Evolutionary conservation across 495 filamentous ascomycete genomes (phyloP), one percentile per base, ranked within the genome.

Genomic region (Podospora sp.): DNA sequence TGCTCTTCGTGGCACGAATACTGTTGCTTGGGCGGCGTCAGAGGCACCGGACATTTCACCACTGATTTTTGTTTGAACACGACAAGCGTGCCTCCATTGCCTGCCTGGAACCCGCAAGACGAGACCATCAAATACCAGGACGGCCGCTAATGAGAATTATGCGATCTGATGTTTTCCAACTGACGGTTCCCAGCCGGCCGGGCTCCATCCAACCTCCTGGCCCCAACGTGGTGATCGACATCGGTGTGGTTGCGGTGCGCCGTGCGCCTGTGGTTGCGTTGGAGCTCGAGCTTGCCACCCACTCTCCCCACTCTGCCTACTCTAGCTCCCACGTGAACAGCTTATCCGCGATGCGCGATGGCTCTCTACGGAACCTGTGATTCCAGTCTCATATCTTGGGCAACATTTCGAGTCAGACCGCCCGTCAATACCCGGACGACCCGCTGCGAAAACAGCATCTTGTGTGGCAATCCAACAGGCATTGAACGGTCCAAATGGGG

Each of bases 11-110:
- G 29, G 29, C 29, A 33, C 72, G 71, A 61, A 59, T 72, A 78
- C 82, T 69, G 82, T 92, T 91, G 89, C 89, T 86, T 87, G 87
- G 91, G 88, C 90, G 87, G 92, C 87, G 91, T 95, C 91, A 94
- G 91, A 94, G 90, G 90, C 82, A 86, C 86, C 90, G 78, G 68
- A 94, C 91, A 94, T 81, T 68, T 58, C 24, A 49, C 24, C 21
- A 29, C 26, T 35, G 26, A 35, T 9, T 4, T 40, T 60, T 46
- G 11, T 8, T 27, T 57, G 58, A n/a, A 21, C 29, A 11, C 26
- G n/a, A 12, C 21, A 27, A 33, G 29, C 29, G 8, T 4, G 29
- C 29, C 29, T 33, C 29, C 29, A 33, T 8, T 33, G 29, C 29
- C 8, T 33, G 29, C 29, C n/a, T n/a, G n/a, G n/a, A n/a, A n/a